Base-by-base conservation (phyloP, 768 basidiomycete species). In the Macrolepiota fuliginosa region DNA sequence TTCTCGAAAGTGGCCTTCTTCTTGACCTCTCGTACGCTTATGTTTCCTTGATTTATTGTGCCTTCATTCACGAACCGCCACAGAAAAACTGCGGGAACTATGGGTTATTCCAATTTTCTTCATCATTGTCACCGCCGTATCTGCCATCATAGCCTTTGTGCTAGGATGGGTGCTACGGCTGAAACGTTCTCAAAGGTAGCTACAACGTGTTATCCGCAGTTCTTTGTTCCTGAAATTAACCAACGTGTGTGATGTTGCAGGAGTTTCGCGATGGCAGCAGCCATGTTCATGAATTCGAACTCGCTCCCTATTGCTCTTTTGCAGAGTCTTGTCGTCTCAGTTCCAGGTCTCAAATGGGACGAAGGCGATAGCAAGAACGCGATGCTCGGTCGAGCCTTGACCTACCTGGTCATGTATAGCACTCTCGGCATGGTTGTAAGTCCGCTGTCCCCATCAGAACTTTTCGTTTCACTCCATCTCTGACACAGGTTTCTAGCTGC, bases 1-100 rank as follows among this genome's bases (percentile, higher is more conserved):
- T 96, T 96, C 75, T 94, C 92, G 12, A 98, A 97, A 76, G 94
- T 98, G 22, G 96, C 96, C 0, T 96, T 96, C 77, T 92, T 90
- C 71, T 73, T 95, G 45, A 85, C 90, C 0, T 94, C 96, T 71
- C 84, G 90, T 84, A 65, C 36, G 80, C 68, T 22, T 0, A 17
- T 4, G 6, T 22, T 32, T 1, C 24, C 50, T 54, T 35, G 24
- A 29, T 2, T 37, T 36, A 63, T 24, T 24, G 19, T 15, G 17
- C 10, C 17, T 15, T n/a, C 6, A 45, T 22, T 45, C 3, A 45
- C 17, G 37, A 22, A 49, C 3, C 2, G 27, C 11, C 22, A 7
- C 67, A 89, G 89, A 82, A 47, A 94, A 93, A 78, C 77, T 95
- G 11, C 78, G 79, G 27, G 91, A 94, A 67, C 74, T 95, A 77